Conservation (phyloP, 2,329 filamentous ascomycete species). For the Fusarium humuli region DNA sequence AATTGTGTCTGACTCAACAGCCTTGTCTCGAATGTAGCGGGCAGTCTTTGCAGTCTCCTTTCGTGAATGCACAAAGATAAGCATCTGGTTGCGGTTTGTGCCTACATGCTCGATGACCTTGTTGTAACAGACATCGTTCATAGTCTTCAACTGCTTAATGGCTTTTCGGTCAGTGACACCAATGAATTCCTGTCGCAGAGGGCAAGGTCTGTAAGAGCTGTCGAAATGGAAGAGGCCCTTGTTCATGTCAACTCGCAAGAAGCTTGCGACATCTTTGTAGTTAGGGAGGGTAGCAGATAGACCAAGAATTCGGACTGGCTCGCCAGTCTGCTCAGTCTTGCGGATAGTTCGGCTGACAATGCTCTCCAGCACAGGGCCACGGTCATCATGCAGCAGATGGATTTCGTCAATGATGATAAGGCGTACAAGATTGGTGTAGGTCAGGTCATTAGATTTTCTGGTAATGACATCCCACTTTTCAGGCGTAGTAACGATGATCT, state of each 20-base stretch:
- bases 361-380: conserved; percentile 95
- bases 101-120: conserved; percentile 98
- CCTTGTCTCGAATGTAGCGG: conserved; percentile 95
- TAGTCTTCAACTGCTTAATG: conserved; percentile 98
- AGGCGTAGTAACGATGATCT: conserved; percentile 97
- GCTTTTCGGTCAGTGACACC: conserved; percentile 97
- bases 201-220: conserved; percentile 91
- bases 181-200: conserved; percentile 95
- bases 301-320: conserved; percentile 90
- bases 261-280: conserved; percentile 94
- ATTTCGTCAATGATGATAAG: conserved; percentile 98
- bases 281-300: conserved; percentile 96
- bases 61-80: conserved; percentile 97
- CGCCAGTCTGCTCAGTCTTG: conserved; percentile 91
- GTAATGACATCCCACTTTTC: conserved; percentile 99
- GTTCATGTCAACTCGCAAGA: conserved; percentile 86
- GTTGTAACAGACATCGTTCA: conserved; percentile 99
- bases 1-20: conserved; percentile 96
- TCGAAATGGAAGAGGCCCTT: conserved; percentile 98
- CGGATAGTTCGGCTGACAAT: conserved; percentile 96
- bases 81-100: conserved; percentile 93
- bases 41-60: conserved; percentile 99
- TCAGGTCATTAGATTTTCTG: conserved; percentile 94
- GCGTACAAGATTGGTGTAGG: conserved; percentile 96
- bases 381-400: conserved; percentile 95